A percentile compares a stretch with the other conserved stretches of the same genome.
Conservation (phyloP, 164 flowering plant genomes). For the grape (Vitis vinifera) region ASM3070453v1 NC_081809.1:25135001-25135500, state of each 20-base stretch:
- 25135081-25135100: conserved; percentile 29
- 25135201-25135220: conserved; percentile 66
- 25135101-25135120: conserved; percentile 24
- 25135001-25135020: neutral
- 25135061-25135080: conserved; percentile 23
- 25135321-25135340: neutral
- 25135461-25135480: too few relatives aligned
- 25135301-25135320: neutral
- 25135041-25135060: conserved; percentile 49
- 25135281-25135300: neutral
- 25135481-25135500: too few relatives aligned
- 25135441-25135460: too few relatives aligned
- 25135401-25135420: neutral
- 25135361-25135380: neutral
- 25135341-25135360: neutral
- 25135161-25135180: conserved; percentile 34
- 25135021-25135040: conserved; percentile 44
- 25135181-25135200: conserved; percentile 56
- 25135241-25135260: conserved; percentile 39
- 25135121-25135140: conserved; percentile 23
- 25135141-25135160: conserved; percentile 25
- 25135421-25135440: too few relatives aligned
- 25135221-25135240: conserved; percentile 51
- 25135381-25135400: neutral
- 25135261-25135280: neutral